Percentiles rank a stretch among this genome's conserved stretches.
Evolutionary conservation across 306 rosid genomes (phyloP).

Genomic region (Cucurbita argyrosperma): DNA sequence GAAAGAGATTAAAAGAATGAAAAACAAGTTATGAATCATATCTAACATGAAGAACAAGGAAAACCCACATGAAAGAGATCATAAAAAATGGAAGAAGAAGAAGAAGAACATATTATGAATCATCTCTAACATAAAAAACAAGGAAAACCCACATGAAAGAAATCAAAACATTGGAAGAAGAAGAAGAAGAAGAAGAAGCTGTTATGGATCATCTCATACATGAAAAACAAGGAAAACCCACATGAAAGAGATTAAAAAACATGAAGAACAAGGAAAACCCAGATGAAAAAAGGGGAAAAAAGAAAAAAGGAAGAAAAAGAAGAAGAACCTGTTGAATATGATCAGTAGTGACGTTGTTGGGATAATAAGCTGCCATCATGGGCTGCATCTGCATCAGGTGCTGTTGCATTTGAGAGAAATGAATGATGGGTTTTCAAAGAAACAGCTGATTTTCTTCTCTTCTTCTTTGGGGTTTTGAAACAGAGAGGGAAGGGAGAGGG

Average conservation of each 20-base stretch:
- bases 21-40: too few relatives aligned
- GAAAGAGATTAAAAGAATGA: too few relatives aligned
- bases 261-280: background rate
- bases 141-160: too few relatives aligned
- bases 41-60: too few relatives aligned
- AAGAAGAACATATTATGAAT: too few relatives aligned
- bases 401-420: conserved; percentile 54
- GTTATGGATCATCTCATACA: too few relatives aligned
- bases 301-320: background rate
- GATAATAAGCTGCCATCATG: conserved; percentile 99
- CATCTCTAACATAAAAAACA: too few relatives aligned
- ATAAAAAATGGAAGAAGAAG: too few relatives aligned
- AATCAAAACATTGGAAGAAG: background rate
- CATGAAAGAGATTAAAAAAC: background rate
- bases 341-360: conserved; percentile 97
- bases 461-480: background rate
- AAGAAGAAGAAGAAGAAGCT: background rate
- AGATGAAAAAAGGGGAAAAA: background rate
- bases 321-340: conserved; percentile 91
- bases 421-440: conserved; percentile 1
- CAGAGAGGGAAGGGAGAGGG: background rate
- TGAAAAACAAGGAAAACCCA: background rate
- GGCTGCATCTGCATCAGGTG: conserved; percentile 99
- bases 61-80: background rate
- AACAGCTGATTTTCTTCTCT: background rate